Conservation (phyloP, 2,329 filamentous ascomycete genomes). For the Metarhizium humberi region DNA sequence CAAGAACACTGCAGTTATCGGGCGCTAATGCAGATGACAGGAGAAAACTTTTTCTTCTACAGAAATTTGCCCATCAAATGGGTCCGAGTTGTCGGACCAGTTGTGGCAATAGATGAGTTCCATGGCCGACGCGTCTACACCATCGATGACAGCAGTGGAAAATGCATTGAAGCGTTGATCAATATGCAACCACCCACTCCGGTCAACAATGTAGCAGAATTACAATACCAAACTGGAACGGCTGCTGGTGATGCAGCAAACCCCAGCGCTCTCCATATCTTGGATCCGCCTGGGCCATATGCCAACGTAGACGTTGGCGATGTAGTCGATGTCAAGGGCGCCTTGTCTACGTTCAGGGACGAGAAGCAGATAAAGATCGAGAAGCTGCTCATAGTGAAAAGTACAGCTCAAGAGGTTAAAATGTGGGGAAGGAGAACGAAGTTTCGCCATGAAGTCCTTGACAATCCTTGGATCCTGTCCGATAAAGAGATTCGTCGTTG, state of each 20-base stretch:
- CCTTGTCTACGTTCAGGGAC: constrained; percentile 35
- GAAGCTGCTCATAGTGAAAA: constrained; percentile 36
- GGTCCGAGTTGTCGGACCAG: constrained; percentile 60
- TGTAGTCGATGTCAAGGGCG: constrained; percentile 49
- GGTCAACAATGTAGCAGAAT: neutral
- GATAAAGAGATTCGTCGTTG: constrained; percentile 39
- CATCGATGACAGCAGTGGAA: constrained; percentile 57
- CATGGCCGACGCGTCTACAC: constrained; percentile 39
- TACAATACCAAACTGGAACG: neutral
- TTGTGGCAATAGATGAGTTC: constrained; percentile 53
- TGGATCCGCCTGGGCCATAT: constrained; percentile 9
- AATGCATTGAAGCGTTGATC: constrained; percentile 39
- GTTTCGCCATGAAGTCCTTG: constrained; percentile 42
- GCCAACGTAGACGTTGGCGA: constrained; percentile 38
- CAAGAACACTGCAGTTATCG: neutral
- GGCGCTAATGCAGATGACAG: constrained; percentile 12
- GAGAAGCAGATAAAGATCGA: constrained; percentile 43
- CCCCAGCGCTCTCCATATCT: neutral
- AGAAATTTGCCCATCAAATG: constrained; percentile 69
- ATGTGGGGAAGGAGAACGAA: constrained; percentile 47
- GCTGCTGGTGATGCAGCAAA: neutral
- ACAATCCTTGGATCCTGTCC: constrained; percentile 45
- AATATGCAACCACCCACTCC: constrained; percentile 1
- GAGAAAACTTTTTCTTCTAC: constrained; percentile 54
- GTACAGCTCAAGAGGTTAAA: constrained; percentile 46